Percentiles rank a stretch among this genome's conserved stretches.
phyloP scores from a whole-genome alignment of 2,329 filamentous ascomycete species.

The Ascosphaera apis region DNA sequence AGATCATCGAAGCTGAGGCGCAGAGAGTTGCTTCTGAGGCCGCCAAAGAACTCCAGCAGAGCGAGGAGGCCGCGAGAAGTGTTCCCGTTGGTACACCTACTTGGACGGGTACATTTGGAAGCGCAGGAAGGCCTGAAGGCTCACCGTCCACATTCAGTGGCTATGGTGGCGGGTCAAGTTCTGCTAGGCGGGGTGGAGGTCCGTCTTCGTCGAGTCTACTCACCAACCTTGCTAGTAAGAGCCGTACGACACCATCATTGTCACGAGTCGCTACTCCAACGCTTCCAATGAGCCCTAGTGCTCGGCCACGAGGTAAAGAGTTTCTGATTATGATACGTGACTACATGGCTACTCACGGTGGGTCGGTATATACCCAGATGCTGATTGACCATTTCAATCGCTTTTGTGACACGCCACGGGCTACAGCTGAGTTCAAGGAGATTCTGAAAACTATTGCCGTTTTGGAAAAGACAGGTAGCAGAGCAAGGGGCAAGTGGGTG shows the following conservation, averaged over 20 bases:
- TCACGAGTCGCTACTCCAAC: neutral
- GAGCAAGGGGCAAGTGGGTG: constrained; percentile 31
- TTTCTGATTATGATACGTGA: constrained; percentile 51
- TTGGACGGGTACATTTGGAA: constrained; percentile 74
- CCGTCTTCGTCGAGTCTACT: constrained; percentile 19
- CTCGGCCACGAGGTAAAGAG: constrained; percentile 29
- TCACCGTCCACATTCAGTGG: constrained; percentile 7
- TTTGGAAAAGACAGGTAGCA: constrained; percentile 32
- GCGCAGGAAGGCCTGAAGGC: constrained; percentile 45
- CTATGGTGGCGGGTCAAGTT: constrained; percentile 11
- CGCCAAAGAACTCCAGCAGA: constrained; percentile 48
- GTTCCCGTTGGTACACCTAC: constrained; percentile 70
- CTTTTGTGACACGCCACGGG: constrained; percentile 44
- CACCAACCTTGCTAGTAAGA: constrained; percentile 12
- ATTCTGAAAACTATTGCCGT: constrained; percentile 56
- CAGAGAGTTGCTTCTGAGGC: constrained; percentile 56
- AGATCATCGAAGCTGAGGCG: constrained; percentile 62
- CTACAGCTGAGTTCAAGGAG: constrained; percentile 58
- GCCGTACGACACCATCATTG: neutral
- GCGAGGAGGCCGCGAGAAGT: constrained; percentile 46
- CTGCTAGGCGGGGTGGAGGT: constrained; percentile 14
- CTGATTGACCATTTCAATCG: constrained; percentile 76
- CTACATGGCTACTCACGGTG: constrained; percentile 57
- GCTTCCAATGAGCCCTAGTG: neutral
- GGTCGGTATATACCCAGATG: constrained; percentile 59